These are phyloP conservation scores for Fusarium buxicola DNA, from an alignment of 2,329 filamentous ascomycete genomes.

Conservation along the genomic window DNA sequence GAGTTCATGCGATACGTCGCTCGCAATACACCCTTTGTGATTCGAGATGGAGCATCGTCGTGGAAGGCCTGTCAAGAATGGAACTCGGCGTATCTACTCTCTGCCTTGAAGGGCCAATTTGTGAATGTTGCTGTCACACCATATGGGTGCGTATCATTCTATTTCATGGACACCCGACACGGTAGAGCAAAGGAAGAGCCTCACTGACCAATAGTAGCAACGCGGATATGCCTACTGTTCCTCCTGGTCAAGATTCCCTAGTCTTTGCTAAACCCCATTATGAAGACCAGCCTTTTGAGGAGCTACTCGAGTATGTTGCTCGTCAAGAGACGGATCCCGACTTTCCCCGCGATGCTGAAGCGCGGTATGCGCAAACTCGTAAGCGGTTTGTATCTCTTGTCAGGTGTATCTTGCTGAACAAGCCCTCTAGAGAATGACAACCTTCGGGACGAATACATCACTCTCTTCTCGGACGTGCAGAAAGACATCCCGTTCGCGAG, in stretches of 20 bases:
- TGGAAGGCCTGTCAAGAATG: slow-evolving; percentile 75
- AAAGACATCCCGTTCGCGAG: slow-evolving; percentile 76
- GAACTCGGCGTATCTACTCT: slow-evolving; percentile 69
- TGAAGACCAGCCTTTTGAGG: slow-evolving; percentile 69
- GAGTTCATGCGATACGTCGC: slow-evolving; percentile 85
- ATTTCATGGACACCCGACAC: not conserved
- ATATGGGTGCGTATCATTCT: slow-evolving; percentile 65
- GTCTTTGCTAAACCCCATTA: slow-evolving; percentile 81
- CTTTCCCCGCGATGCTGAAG: slow-evolving; percentile 55
- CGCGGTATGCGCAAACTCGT: slow-evolving; percentile 82
- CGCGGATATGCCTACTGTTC: slow-evolving; percentile 52
- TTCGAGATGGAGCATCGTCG: slow-evolving; percentile 69
- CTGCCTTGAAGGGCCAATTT: slow-evolving; percentile 63
- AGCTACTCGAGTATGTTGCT: slow-evolving; percentile 72
- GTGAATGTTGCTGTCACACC: slow-evolving; percentile 87
- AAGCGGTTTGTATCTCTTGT: slow-evolving; percentile 41
- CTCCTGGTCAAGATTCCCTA: slow-evolving; percentile 40
- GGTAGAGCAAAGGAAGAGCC: not conserved
- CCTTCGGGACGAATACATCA: slow-evolving; percentile 76
- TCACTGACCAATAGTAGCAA: slow-evolving; percentile 46
- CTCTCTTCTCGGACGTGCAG: slow-evolving; percentile 72
- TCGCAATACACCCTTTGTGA: slow-evolving; percentile 79
- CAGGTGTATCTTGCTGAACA: not conserved
- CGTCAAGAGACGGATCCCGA: slow-evolving; percentile 62
- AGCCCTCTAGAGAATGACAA: slow-evolving; percentile 79